phyloP scores from a whole-genome alignment of 768 basidiomycete species.

The Amylocystis lapponica region DNA sequence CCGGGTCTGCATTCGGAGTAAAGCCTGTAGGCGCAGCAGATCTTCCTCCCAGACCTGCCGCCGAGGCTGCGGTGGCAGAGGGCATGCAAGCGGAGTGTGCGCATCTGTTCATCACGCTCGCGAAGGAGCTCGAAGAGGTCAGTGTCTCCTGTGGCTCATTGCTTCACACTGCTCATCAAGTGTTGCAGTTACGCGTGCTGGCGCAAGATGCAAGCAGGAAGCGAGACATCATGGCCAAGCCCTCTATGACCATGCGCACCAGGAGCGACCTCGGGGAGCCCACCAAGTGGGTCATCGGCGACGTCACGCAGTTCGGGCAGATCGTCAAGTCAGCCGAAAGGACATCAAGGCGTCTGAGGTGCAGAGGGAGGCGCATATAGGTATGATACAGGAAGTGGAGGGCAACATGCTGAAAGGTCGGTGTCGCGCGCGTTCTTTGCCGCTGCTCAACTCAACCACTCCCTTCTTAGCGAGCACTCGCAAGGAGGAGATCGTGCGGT shows the following conservation, averaged over 20 bases:
- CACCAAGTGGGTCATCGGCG: slow-evolving; percentile 49
- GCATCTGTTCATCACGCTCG: slow-evolving; percentile 40
- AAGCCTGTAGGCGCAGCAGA: too few relatives aligned
- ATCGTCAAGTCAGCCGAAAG: slow-evolving; percentile 39
- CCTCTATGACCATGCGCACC: slow-evolving; percentile 18
- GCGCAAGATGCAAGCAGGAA: background rate
- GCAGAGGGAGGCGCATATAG: slow-evolving; percentile 39
- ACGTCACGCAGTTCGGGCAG: slow-evolving; percentile 46
- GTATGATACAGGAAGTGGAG: slow-evolving; percentile 50
- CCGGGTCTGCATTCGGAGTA: too few relatives aligned
- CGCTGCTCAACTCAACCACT: background rate
- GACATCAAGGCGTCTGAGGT: too few relatives aligned
- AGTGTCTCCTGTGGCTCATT: slow-evolving; percentile 28
- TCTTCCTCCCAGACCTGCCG: background rate
- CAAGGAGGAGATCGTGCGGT: slow-evolving; percentile 77
- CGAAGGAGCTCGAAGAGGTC: slow-evolving; percentile 55
- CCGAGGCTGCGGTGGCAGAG: slow-evolving; percentile 36
- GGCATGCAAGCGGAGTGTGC: slow-evolving; percentile 67
- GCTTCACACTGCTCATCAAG: background rate
- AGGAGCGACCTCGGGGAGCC: slow-evolving; percentile 42
- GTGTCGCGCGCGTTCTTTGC: slow-evolving; percentile 9
- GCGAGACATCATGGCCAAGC: background rate
- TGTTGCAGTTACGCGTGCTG: background rate
- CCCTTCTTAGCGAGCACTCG: slow-evolving; percentile 61
- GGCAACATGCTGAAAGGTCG: slow-evolving; percentile 64